Percentiles rank a stretch among this genome's conserved stretches.
Evolutionary conservation across 1,284 basidiomycete genomes (phyloP).

Genomic region (Athelia psychrophila): DNA sequence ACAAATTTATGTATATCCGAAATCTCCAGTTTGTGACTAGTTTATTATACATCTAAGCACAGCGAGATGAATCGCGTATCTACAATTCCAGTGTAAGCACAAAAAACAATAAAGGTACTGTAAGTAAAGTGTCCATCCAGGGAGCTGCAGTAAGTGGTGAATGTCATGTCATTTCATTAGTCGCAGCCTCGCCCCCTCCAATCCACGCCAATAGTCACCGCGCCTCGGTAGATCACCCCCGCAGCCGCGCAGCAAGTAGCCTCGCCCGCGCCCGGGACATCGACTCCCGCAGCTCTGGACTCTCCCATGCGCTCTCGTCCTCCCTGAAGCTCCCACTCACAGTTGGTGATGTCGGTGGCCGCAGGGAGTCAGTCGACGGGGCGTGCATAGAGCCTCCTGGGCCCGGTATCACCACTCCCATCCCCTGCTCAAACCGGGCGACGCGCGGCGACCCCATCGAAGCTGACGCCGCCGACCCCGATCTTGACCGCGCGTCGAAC

Average conservation of each 20-base stretch:
- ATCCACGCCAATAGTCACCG: too few relatives aligned
- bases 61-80: too few relatives aligned
- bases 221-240: too few relatives aligned
- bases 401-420: background rate
- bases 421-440: constrained; percentile 23
- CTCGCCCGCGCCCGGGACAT: constrained; percentile 60
- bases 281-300: constrained; percentile 56
- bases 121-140: too few relatives aligned
- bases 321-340: constrained; percentile 24
- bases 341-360: constrained; percentile 5
- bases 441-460: constrained; percentile 19
- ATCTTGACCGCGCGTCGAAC: background rate
- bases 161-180: too few relatives aligned
- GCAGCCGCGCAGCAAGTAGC: constrained; percentile 17
- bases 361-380: background rate
- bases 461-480: constrained; percentile 12
- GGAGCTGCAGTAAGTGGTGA: too few relatives aligned
- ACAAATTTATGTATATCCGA: too few relatives aligned
- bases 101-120: too few relatives aligned
- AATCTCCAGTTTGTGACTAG: too few relatives aligned
- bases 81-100: too few relatives aligned
- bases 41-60: too few relatives aligned
- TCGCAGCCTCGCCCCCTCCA: too few relatives aligned
- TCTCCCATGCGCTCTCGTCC: constrained; percentile 47
- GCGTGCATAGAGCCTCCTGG: background rate